Percentiles rank a stretch among this genome's conserved stretches.
Conservation (phyloP, 164 flowering plant species). For the Litsea cubeba region DNA sequence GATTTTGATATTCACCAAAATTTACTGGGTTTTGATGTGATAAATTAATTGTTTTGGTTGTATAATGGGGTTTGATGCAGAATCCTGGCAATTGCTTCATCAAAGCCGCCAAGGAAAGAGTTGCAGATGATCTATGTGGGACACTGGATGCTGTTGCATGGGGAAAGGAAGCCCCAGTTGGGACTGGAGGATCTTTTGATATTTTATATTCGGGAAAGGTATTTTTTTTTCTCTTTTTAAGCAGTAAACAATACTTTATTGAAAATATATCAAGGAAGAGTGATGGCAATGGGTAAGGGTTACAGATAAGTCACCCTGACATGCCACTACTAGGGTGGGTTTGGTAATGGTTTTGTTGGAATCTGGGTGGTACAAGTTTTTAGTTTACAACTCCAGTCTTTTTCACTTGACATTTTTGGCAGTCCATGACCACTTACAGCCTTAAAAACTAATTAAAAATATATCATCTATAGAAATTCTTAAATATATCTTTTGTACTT, state of each 20-base stretch:
- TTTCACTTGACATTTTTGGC: too few species aligned
- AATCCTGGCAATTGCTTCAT: conserved; percentile 57
- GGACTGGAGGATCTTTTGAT: conserved; percentile 72
- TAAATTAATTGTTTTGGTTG: conserved; percentile 4
- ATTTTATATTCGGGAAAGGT: conserved; percentile 68
- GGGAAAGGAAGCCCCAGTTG: conserved; percentile 71
- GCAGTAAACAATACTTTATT: neutral
- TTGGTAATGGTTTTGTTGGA: too few species aligned
- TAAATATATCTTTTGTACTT: too few species aligned
- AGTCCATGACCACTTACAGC: too few species aligned
- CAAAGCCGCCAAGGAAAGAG: conserved; percentile 74
- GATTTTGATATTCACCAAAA: neutral
- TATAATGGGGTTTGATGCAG: conserved; percentile 33
- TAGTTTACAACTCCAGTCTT: too few species aligned
- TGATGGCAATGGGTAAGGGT: too few species aligned
- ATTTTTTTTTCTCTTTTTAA: neutral
- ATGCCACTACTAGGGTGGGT: too few species aligned
- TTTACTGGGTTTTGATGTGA: neutral
- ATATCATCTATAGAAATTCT: too few species aligned
- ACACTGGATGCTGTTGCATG: conserved; percentile 77
- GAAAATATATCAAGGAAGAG: too few species aligned
- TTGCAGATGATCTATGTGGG: conserved; percentile 63
- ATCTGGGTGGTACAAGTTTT: too few species aligned
- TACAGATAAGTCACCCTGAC: too few species aligned
- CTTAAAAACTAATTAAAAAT: too few species aligned